Base-by-base conservation (phyloP, 371 early-diverging fungal genomes). In the Phascolomyces articulosus region DNA sequence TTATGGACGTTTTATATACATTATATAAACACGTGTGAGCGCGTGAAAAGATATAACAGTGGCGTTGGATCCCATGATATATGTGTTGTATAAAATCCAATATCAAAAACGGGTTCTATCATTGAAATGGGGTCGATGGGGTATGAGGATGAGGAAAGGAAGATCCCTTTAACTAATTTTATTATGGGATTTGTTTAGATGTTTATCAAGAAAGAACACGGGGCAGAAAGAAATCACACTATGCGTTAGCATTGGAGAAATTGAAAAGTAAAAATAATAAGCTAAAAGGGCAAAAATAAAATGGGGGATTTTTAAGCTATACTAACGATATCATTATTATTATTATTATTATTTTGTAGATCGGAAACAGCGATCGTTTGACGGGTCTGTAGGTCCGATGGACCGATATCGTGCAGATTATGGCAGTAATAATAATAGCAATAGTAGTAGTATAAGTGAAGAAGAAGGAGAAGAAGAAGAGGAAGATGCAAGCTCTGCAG, bases 161-260 rank as follows among this genome's bases (percentile, higher is more conserved):
- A n/a, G n/a, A n/a, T n/a, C n/a, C n/a, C n/a, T n/a, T n/a, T n/a
- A n/a, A n/a, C n/a, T n/a, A n/a, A n/a, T n/a, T n/a, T n/a, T n/a
- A n/a, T n/a, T n/a, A n/a, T n/a, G n/a, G n/a, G n/a, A n/a, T n/a
- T n/a, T n/a, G n/a, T n/a, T n/a, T 34, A 67, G 69, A 61, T 41
- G 57, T 68, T 1, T 64, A 60, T 23, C 63, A 64, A 26, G 58
- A 61, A 27, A 60, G 69, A 7, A 68, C 64, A 34, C 69, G 69
- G 29, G 59, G 58, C 13, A 40, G 58, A 26, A 68, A 63, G 38
- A 15, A 59, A 49, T 68, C 69, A 23, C 26, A 60, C 21, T 68
- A 64, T 47, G 48, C 51, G 21, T 18, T 34, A 18, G 64, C 60
- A 10, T 53, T 68, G 48, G 49, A 68, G 28, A 40, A 48, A 2